Evolutionary conservation across 192 early-diverging fungal genomes (phyloP).

Genomic region (Umbelopsis isabellina): DNA sequence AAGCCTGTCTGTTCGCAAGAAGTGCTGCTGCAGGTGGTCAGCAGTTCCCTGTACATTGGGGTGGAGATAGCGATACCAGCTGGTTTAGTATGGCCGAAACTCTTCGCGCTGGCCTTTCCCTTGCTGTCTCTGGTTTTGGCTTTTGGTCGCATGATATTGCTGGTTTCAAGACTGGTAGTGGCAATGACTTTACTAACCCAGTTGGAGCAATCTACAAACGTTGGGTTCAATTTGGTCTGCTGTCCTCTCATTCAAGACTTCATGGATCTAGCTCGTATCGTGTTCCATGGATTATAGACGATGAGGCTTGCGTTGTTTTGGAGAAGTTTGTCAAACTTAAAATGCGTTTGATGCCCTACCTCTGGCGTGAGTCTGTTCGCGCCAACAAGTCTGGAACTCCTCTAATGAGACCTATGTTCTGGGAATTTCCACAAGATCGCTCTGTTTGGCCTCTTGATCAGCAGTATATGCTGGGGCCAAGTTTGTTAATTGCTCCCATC

Average conservation of each 20-base stretch:
- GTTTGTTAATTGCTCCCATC: conserved; percentile 21
- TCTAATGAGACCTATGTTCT: conserved; percentile 88
- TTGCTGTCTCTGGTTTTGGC: conserved; percentile 18
- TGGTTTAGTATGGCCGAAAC: conserved; percentile 17
- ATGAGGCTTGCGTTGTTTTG: conserved; percentile 10
- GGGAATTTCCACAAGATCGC: conserved; percentile 80
- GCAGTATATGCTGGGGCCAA: conserved; percentile 13
- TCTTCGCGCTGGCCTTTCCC: conserved; percentile 21
- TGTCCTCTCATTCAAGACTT: conserved; percentile 19
- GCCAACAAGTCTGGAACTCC: conserved; percentile 75
- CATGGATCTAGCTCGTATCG: conserved; percentile 17
- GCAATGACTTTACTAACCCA: conserved; percentile 20
- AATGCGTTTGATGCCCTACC: conserved; percentile 12
- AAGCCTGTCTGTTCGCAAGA: conserved; percentile 27
- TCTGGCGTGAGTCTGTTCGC: conserved; percentile 6
- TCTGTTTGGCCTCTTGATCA: conserved; percentile 16
- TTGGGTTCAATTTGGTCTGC: conserved; percentile 20
- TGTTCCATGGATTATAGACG: conserved; percentile 21
- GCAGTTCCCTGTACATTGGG: conserved; percentile 30
- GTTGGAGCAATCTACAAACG: conserved; percentile 17
- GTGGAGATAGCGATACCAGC: conserved; percentile 23
- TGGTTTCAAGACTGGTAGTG: conserved; percentile 21
- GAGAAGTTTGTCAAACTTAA: conserved; percentile 15
- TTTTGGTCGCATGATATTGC: conserved; percentile 24
- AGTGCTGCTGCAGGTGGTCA: conserved; percentile 23